Evolutionary conservation across 345 rosid genomes (phyloP).

Genomic region (Rhizophora mangle): DNA sequence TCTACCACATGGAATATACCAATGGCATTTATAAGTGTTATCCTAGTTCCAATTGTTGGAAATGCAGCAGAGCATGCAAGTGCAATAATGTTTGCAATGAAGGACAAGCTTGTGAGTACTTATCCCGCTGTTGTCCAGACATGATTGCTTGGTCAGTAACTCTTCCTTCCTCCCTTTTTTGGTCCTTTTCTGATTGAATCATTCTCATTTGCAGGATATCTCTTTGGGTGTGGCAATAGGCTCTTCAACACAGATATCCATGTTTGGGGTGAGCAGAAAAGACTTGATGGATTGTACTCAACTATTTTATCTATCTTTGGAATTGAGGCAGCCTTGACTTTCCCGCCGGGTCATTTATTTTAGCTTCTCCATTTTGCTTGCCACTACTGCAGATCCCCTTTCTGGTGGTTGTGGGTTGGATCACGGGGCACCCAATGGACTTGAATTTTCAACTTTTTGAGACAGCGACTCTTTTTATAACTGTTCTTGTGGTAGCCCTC

Average conservation of each 20-base stretch:
- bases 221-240: slow-evolving; percentile 54
- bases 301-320: background rate
- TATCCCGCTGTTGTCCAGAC: background rate
- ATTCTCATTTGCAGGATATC: slow-evolving; percentile 33
- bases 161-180: background rate
- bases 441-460: slow-evolving; percentile 25
- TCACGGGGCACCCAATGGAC: slow-evolving; percentile 25
- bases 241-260: slow-evolving; percentile 52
- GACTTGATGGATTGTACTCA: background rate
- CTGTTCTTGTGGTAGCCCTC: slow-evolving; percentile 22
- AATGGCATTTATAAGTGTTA: slow-evolving; percentile 46
- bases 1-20: slow-evolving; percentile 41
- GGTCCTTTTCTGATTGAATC: background rate
- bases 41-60: slow-evolving; percentile 50
- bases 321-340: background rate
- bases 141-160: background rate
- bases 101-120: slow-evolving; percentile 50
- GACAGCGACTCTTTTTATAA: slow-evolving; percentile 26
- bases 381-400: slow-evolving; percentile 16
- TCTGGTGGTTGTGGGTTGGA: slow-evolving; percentile 21
- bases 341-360: background rate
- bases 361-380: background rate
- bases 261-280: slow-evolving; percentile 39
- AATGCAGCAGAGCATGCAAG: slow-evolving; percentile 61
- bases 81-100: slow-evolving; percentile 52